Base-by-base conservation (phyloP, 2,329 filamentous ascomycete genomes). In the Pseudogymnoascus sp. region DNA sequence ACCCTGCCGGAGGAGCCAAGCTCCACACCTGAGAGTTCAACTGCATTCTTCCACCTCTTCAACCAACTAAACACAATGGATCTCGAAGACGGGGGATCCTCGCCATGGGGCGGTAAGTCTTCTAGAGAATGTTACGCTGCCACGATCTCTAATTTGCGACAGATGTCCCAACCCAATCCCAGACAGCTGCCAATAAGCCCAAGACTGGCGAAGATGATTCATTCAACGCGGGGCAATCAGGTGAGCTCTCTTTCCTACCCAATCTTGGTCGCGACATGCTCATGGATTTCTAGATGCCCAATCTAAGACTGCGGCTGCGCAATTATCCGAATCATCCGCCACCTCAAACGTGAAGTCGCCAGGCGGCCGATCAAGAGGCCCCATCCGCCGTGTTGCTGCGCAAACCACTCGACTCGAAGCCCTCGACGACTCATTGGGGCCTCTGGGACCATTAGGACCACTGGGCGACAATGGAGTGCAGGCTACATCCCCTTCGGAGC, bases 391-490 rank as follows among this genome's bases (percentile, higher is more conserved):
- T 66, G 79, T 91, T 71, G 86, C 87, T 69, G 87, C 87, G 65
- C 89, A 93, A 73, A 85, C 88, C 31, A 92, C 90, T 57, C 87
- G 86, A 62, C 87, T 93, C 66, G 86, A 93, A 76, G 88, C 87
- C 66, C 87, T 91, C 68, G 84, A 87, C 73, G 83, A 86, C 67
- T 88, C 89, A 63, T 83, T 93, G 54, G 91, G 90, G 1, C 90
- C 90, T 21, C 79, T 96, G 61, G 90, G 90, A 64, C 87, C 86
- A 2, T 36, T 57, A 14, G 59, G 59, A n/a, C 60, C 62, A 62
- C 75, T 87, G 29, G 83, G 84, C 61, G 81, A 81, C 64, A 77
- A 77, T 72, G 69, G 71, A 39, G 70, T 72, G 59, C 67, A 71
- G 67, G 65, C 71, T 64, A 63, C 70, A 64, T 40, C 72, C 51